Evolutionary conservation across 148 eudicot species (phyloP), one percentile per base, ranked within the genome.

Genomic region (Rhododendron williamsianum): DNA sequence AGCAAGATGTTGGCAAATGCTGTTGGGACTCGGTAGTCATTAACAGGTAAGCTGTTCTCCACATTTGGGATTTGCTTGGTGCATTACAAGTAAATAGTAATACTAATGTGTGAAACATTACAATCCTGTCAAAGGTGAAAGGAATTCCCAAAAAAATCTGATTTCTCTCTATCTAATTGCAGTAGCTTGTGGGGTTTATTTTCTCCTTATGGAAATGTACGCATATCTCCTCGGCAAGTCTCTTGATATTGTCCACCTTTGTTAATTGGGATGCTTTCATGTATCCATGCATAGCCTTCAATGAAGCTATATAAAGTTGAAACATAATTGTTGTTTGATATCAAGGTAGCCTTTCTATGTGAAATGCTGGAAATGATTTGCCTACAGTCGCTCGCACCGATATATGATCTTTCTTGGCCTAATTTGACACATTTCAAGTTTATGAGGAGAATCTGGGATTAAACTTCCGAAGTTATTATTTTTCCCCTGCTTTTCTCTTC

Each of bases 41-140:
- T 30, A 30, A 30, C 30, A 94, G 96, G 96, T 94, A 60, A 84
- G 90, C 69, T 85, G 52, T 82, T 80, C 10, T 48, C 38, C 21
- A 12, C 60, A 33, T 48, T 67, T 74, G 23, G 43, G 51, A 11
- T 83, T 83, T 1, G 2, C 56, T 2, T 16, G 8, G 25, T 83
- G 73, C 16, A 71, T 35, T 18, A 36, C 9, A 19, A 35, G 27
- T 51, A 41, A 4, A 30, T 30, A 30, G 30, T 30, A 30, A 30
- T 33, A 6, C 16, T 18, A 7, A 4, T 13, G 18, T 67, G 27
- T 67, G 23, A 27, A 49, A 27, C 54, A 46, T 71, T 35, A 48
- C 19, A 73, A 36, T 83, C 36, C 33, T 83, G 76, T 80, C 19
- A 18, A 51, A 30, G 41, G 30, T 9, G 52, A 16, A 12, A 25